phyloP scores from a whole-genome alignment of 108 stramenopile species.

The Nitzschia sp. region DNA sequence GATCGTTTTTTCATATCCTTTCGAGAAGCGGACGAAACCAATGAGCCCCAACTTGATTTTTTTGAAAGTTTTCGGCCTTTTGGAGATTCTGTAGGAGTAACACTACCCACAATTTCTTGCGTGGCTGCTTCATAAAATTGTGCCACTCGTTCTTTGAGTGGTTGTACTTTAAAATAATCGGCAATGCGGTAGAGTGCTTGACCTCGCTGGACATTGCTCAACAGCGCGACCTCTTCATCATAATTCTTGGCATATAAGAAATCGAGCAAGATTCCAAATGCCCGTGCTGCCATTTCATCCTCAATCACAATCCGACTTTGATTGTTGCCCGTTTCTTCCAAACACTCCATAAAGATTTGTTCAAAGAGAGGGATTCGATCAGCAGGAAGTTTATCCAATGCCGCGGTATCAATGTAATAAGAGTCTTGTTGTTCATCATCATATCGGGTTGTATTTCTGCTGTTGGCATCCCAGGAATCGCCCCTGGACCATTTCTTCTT shows the following conservation, averaged over 20 bases:
- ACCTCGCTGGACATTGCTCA: constrained; percentile 14
- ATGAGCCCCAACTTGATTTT: not conserved
- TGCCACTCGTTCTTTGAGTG: not conserved
- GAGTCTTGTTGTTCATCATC: not conserved
- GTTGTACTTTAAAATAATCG: constrained; percentile 5
- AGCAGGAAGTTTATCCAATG: constrained; percentile 1
- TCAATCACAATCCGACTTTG: constrained; percentile 4
- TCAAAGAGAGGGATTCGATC: constrained; percentile 14
- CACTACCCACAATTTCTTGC: not conserved
- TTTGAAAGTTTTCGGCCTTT: not conserved
- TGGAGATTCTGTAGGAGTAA: not conserved
- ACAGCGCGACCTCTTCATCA: not conserved
- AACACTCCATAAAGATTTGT: constrained; percentile 3
- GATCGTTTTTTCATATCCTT: not conserved
- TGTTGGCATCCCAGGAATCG: not conserved
- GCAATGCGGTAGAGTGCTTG: not conserved
- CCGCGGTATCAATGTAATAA: constrained; percentile 18
- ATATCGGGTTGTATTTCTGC: no score
- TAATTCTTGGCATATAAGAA: constrained; percentile 8
- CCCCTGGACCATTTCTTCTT: not conserved
- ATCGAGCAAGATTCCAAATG: constrained; percentile 12
- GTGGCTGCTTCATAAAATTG: constrained; percentile 5
- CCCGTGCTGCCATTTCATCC: constrained; percentile 7
- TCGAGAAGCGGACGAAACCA: not conserved
- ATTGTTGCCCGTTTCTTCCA: constrained; percentile 8